phyloP scores from a whole-genome alignment of 2,329 filamentous ascomycete species.

The Beauveria sp. region DNA sequence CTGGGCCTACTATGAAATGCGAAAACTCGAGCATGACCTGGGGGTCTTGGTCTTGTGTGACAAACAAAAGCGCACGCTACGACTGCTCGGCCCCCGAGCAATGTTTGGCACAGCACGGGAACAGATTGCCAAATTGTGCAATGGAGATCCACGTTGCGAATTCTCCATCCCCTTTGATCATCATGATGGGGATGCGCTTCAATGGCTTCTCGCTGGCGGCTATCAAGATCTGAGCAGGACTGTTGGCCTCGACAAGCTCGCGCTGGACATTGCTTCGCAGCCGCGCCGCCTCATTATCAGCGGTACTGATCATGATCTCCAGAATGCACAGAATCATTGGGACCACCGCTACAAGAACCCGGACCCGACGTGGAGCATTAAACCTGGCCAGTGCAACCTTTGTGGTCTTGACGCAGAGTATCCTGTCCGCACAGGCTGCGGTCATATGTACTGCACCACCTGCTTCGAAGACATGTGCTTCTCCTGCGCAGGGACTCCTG shows the following conservation, averaged over 20 bases:
- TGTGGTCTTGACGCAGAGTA: neutral
- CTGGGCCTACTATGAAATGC: slow-evolving; percentile 3
- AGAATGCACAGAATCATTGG: neutral
- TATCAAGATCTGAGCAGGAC: neutral
- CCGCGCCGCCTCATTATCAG: slow-evolving; percentile 2
- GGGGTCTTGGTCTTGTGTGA: slow-evolving; percentile 5
- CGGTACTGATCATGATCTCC: slow-evolving; percentile 1
- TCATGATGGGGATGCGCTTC: neutral
- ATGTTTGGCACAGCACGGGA: neutral
- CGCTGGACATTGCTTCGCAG: slow-evolving; percentile 1
- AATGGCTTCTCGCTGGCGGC: slow-evolving; percentile 2
- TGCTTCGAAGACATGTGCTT: slow-evolving; percentile 12
- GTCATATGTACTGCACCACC: neutral
- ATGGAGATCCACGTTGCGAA: neutral
- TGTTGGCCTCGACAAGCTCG: slow-evolving; percentile 7
- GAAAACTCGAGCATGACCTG: neutral
- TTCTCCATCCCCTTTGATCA: neutral
- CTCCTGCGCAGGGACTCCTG: neutral
- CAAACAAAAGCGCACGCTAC: neutral
- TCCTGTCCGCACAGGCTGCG: neutral
- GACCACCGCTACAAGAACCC: neutral
- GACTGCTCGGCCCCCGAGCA: neutral
- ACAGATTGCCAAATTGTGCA: neutral
- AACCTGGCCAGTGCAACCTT: neutral
- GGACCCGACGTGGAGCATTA: neutral